Evolutionary conservation across 108 stramenopile genomes (phyloP), one percentile per base, ranked within the genome.

Genomic region (Cyclotella atomus): DNA sequence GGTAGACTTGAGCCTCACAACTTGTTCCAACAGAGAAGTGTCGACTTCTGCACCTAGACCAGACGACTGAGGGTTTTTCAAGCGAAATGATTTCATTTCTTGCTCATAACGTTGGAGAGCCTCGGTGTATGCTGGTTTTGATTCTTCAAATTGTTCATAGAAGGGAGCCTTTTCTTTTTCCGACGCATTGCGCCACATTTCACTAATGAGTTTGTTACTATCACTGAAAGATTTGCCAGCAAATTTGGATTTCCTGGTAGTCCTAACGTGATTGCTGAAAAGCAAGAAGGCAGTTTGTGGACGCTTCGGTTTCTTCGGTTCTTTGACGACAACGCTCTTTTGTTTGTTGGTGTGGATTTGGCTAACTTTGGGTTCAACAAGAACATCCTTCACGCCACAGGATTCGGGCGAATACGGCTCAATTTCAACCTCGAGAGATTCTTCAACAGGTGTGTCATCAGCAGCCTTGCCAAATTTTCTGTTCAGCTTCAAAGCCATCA

Each of bases 401-500:
- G 41, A 2, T 19, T 79, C 73, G 33, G 71, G 77, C 24, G 56
- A 66, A 71, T 86, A 87, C 9, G 61, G 70, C 20, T 63, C 41
- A 33, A 91, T 82, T 10, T 73, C 46, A 17, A 91, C 86, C n/a
- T 86, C 83, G 7, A 94, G 60, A 20, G 89, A 88, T 9, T 83
- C 70, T 36, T 77, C 85, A 5, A 94, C 74, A 23, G 87, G 79
- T 33, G 73, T 74, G 19, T 57, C 65, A 28, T 62, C 60, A 17
- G 83, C 75, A 3, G 76, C 76, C 25, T 68, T 52, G 35, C 84
- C 75, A 30, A 17, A 57, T 72, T 80, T 85, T 28, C 90, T 84
- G 47, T 92, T 72, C 44, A 95, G 71, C 70, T 86, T 86, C 65
- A 79, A 67, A 6, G 86, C 91, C 95, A 95, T 92, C 95, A 95